Conservation (phyloP, 1,284 basidiomycete genomes). For the Athelia psychrophila region DNA sequence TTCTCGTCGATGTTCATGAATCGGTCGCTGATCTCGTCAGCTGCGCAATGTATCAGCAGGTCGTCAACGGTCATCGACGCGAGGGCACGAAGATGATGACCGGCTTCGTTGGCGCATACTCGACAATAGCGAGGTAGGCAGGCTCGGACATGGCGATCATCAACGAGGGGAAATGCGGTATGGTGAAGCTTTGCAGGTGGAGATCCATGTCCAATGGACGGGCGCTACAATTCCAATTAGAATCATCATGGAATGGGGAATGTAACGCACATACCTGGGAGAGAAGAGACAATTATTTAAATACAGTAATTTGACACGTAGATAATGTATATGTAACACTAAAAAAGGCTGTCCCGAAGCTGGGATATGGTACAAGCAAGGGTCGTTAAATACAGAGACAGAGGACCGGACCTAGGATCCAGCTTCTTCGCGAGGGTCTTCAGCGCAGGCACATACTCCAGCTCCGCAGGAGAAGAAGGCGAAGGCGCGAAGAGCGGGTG, state of each 20-base stretch:
- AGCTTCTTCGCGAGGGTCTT: too few relatives aligned
- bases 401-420: too few relatives aligned
- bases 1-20: slow-evolving; percentile 90
- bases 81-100: slow-evolving; percentile 94
- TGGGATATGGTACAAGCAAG: too few relatives aligned
- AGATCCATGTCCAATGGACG: slow-evolving; percentile 97
- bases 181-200: slow-evolving; percentile 92
- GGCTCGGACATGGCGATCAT: slow-evolving; percentile 99
- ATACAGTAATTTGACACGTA: too few relatives aligned
- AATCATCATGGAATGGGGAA: neutral
- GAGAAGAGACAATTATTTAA: too few relatives aligned
- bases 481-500: too few relatives aligned
- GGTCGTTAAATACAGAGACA: too few relatives aligned
- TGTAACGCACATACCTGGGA: slow-evolving; percentile 56
- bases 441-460: too few relatives aligned
- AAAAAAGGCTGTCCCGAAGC: too few relatives aligned
- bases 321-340: too few relatives aligned
- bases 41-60: slow-evolving; percentile 84
- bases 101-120: slow-evolving; percentile 85
- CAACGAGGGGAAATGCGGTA: slow-evolving; percentile 96
- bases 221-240: slow-evolving; percentile 51
- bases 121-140: slow-evolving; percentile 90
- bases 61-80: slow-evolving; percentile 92
- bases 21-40: slow-evolving; percentile 81
- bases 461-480: too few relatives aligned